Percentiles rank a stretch among this genome's conserved stretches.
Evolutionary conservation across 2,329 filamentous ascomycete species (phyloP).

Genomic region (Rutstroemia sp.): DNA sequence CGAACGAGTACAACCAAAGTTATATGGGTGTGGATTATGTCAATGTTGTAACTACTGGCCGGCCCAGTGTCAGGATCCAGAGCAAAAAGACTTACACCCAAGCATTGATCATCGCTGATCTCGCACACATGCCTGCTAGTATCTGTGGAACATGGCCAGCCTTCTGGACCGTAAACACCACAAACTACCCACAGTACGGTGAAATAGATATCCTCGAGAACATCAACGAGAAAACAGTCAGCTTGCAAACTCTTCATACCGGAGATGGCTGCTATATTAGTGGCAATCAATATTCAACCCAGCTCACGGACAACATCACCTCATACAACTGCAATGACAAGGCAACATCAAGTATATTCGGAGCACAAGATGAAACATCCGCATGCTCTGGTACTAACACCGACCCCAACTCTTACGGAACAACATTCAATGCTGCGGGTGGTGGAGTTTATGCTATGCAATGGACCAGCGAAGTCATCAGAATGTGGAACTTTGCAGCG

Average conservation of each 20-base stretch:
- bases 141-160: constrained; percentile 67
- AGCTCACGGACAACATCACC: neutral
- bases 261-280: constrained; percentile 35
- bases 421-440: constrained; percentile 55
- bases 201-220: constrained; percentile 63
- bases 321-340: constrained; percentile 21
- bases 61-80: constrained; percentile 57
- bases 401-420: constrained; percentile 40
- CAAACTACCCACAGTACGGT: constrained; percentile 40
- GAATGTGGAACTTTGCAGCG: constrained; percentile 69
- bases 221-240: constrained; percentile 51
- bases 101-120: constrained; percentile 62
- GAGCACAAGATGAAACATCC: constrained; percentile 32
- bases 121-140: constrained; percentile 55
- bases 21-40: constrained; percentile 62
- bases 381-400: constrained; percentile 26
- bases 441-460: constrained; percentile 63
- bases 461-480: constrained; percentile 62
- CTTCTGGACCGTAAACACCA: constrained; percentile 63
- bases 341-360: constrained; percentile 25
- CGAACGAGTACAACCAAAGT: constrained; percentile 41
- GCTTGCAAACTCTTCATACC: constrained; percentile 58
- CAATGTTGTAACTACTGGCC: constrained; percentile 48
- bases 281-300: constrained; percentile 16
- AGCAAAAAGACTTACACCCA: constrained; percentile 55